Evolutionary conservation across 2,329 filamentous ascomycete species (phyloP), one percentile per base, ranked within the genome.

Genomic region (Calonectria ilicicola): DNA sequence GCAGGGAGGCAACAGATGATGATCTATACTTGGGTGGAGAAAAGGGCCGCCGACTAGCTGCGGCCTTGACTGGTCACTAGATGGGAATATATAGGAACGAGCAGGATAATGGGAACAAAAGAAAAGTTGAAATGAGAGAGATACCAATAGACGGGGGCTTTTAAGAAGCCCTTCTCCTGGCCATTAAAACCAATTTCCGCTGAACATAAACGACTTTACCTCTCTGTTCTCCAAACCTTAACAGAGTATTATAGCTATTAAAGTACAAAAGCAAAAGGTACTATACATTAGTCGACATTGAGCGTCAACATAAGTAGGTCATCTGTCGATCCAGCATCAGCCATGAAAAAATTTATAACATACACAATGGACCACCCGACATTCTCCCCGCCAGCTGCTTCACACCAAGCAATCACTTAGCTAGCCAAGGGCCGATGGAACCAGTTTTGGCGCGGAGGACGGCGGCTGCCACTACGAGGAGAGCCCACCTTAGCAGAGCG

Each of bases 1-100:
- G 91, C 19, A 87, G 92, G 64, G 87, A 91, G 72, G 89, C 91
- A 19, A 86, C 89, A 1, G 87, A 89, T 23, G 91, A 91, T 29
- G 90, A 89, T 75, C 82, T 91, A 49, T 93, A 91, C 79, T 80
- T 93, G 2, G 91, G 90, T 15, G 90, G 90, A 0, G 90, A 91
- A 73, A 86, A 83, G 77, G 89, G 91, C 21, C 84, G 86, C 71
- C 84, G 86, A 71, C 80, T 91, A 46, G 88, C 86, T 14, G 86
- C 86, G n/a, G 82, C 80, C 65, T 72, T 85, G 73, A 70, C 80
- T 10, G 77, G 78, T 32, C 76, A 74, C 32, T 83, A 72, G 73
- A 67, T 35, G 58, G 42, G 27, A 10, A 29, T 21, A 69, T 40
- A 27, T 29, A 23, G 44, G 67, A 66, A 62, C 56, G 29, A 40